These are phyloP conservation scores for Xylaria scruposa DNA, from an alignment of 495 filamentous ascomycete genomes.

Conservation along the genomic window DNA sequence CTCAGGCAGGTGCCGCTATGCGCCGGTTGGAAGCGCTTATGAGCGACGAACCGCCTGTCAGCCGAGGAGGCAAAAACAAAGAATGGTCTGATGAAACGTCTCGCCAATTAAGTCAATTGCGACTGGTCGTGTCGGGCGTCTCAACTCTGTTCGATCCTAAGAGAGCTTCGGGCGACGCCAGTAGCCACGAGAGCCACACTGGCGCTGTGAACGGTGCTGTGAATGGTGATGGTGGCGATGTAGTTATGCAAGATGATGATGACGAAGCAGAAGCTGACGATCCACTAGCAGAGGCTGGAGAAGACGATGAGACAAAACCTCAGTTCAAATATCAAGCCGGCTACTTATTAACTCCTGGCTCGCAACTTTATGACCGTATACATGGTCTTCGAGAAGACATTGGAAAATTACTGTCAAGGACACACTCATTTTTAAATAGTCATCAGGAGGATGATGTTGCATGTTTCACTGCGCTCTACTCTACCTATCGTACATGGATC, in stretches of 20 bases:
- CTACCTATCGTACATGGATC: conserved; percentile 94
- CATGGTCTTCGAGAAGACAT: conserved; percentile 80
- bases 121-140: conserved; percentile 85
- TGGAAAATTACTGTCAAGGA: conserved; percentile 79
- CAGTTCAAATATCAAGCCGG: conserved; percentile 86
- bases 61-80: conserved; percentile 92
- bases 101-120: conserved; percentile 82
- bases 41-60: conserved; percentile 80
- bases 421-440: conserved; percentile 80
- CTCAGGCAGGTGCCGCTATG: conserved; percentile 66
- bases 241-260: conserved; percentile 53
- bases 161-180: conserved; percentile 61
- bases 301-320: conserved; percentile 82
- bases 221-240: conserved; percentile 48
- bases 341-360: conserved; percentile 72
- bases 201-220: conserved; percentile 43
- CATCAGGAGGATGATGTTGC: conserved; percentile 95
- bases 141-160: conserved; percentile 86
- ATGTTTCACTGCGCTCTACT: conserved; percentile 92
- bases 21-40: conserved; percentile 74
- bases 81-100: conserved; percentile 98
- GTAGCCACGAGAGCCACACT: conserved; percentile 27
- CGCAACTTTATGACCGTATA: conserved; percentile 70
- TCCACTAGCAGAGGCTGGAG: conserved; percentile 68
- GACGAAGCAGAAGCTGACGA: conserved; percentile 62